These are phyloP conservation scores for Guyanaporus albipodus DNA, from an alignment of 768 basidiomycete species.

Conservation along the genomic window DNA sequence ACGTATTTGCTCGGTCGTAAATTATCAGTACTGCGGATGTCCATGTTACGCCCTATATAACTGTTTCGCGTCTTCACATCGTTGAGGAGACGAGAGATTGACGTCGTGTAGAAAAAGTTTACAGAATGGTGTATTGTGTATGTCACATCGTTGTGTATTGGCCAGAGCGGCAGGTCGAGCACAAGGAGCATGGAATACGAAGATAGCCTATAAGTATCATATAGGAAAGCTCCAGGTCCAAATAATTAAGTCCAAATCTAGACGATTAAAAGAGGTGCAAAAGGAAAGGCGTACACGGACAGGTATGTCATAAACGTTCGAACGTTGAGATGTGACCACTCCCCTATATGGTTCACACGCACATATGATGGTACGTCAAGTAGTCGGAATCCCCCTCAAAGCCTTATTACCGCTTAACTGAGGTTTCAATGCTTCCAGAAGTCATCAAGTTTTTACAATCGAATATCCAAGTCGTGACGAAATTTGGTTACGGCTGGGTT, in stretches of 20 bases:
- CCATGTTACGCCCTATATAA: no score
- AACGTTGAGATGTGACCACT: conserved; percentile 1
- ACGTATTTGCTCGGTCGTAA: conserved; percentile 22
- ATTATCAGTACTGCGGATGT: no score
- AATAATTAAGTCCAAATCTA: conserved; percentile 28
- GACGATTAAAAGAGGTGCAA: conserved; percentile 21
- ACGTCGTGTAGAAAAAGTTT: no score
- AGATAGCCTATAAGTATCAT: conserved; percentile 22
- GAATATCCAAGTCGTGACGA: conserved; percentile 27
- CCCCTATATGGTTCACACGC: not conserved
- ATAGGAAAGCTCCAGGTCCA: conserved; percentile 20
- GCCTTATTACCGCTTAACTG: not conserved
- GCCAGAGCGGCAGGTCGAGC: conserved; percentile 7
- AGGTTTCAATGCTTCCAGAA: conserved; percentile 2
- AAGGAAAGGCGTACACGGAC: conserved; percentile 14
- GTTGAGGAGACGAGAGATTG: no score
- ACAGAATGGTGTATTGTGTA: conserved; percentile 27
- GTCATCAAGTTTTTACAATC: conserved; percentile 21
- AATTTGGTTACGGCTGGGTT: conserved; percentile 41
- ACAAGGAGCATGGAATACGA: conserved; percentile 12
- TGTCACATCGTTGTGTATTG: conserved; percentile 26
- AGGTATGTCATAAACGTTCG: conserved; percentile 21
- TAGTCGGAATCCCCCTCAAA: conserved; percentile 1
- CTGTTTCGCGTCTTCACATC: no score
- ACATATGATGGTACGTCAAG: conserved; percentile 2